These are phyloP conservation scores for Aspergillus caelatus DNA, from an alignment of 2,329 filamentous ascomycete genomes.

Conservation along the genomic window DNA sequence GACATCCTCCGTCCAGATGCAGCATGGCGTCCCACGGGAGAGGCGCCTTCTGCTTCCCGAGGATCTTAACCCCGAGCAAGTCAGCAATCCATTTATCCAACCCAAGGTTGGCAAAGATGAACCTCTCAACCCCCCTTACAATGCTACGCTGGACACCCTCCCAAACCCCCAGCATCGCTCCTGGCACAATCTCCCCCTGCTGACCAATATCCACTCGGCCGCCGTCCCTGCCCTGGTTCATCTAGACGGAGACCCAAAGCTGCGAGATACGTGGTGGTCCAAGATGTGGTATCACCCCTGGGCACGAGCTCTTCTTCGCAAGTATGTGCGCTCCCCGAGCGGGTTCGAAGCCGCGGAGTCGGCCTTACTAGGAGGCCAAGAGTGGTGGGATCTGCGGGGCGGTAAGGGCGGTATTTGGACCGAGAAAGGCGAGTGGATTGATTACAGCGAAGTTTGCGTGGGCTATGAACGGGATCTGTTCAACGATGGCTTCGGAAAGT, in stretches of 20 bases:
- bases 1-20: constrained; percentile 38
- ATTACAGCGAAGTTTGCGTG: constrained; percentile 52
- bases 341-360: constrained; percentile 47
- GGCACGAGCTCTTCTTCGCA: constrained; percentile 53
- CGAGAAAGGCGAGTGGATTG: constrained; percentile 51
- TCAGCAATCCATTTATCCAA: constrained; percentile 39
- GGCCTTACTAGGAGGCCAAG: constrained; percentile 49
- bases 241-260: constrained; percentile 39
- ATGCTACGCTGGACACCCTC: constrained; percentile 46
- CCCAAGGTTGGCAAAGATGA: constrained; percentile 29
- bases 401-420: constrained; percentile 60
- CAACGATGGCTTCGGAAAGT: constrained; percentile 49
- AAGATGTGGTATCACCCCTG: constrained; percentile 54
- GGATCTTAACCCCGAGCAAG: constrained; percentile 36
- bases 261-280: constrained; percentile 44
- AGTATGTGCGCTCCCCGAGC: constrained; percentile 50
- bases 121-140: constrained; percentile 35
- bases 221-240: constrained; percentile 50
- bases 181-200: constrained; percentile 49
- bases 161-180: constrained; percentile 41
- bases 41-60: constrained; percentile 41
- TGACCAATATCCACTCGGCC: constrained; percentile 53
- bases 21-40: constrained; percentile 41
- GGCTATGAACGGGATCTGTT: constrained; percentile 51
- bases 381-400: constrained; percentile 54